Evolutionary conservation across 345 rosid genomes (phyloP), one percentile per base, ranked within the genome.

Genomic region (Populus alba): DNA sequence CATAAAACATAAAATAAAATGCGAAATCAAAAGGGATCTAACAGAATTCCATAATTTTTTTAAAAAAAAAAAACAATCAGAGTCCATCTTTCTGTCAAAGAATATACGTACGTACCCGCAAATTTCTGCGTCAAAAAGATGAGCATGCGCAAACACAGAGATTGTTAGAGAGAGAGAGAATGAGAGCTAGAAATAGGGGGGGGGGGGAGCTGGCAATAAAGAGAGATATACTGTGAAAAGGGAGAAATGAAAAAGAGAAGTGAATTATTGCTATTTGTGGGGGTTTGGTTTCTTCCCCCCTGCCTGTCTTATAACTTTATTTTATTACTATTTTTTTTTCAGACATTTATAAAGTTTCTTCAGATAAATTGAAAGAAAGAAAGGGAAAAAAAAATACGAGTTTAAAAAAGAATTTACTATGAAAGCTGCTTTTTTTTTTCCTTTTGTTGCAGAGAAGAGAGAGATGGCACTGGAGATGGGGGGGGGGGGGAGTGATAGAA

Each of bases 181-280:
- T 35, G 66, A 57, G 78, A 79, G 81, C 77, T 68, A 85, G 78
- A 78, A 75, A 68, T 37, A 70, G 69, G 79, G 47, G 66, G 39
- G 78, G 45, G 45, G 49, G 66, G 47, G 80, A 81, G 82, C 77
- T 68, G 86, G 80, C 80, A 75, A 68, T 37, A 76, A 71, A 70
- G 79, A 73, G n/a, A 49, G 69, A 43, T 49, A 59, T 55, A 78
- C 74, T 53, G 35, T 17, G 68, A 59, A 41, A 69, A 45, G 68
- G 18, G 45, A 71, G 27, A 66, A 45, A 35, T 1, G 12, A 47
- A 45, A 11, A 43, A 73, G 67, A 78, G 80, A 80, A 71, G 75
- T 75, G 86, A 84, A 82, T 86, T 67, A 85, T 87, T 83, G 90
- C 77, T 35, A 31, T 73, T 63, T 47, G 72, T 81, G 79, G 16